These are phyloP conservation scores for Sequoia sempervirens DNA, from an alignment of 75 land plant species.

Conservation along the genomic window DNA sequence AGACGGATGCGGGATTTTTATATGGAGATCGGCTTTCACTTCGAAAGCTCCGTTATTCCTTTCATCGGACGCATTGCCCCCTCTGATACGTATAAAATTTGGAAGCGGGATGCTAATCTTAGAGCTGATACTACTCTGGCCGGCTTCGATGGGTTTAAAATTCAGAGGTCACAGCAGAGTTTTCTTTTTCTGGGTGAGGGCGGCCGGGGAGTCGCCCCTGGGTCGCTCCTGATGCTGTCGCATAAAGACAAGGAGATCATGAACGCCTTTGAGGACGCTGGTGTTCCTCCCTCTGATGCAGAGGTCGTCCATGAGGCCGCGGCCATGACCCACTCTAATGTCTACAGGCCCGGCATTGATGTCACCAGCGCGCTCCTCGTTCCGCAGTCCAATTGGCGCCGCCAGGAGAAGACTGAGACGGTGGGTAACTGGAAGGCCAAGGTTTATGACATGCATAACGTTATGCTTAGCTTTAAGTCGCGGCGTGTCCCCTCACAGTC, in stretches of 20 bases:
- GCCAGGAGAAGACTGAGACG: constrained; percentile 44
- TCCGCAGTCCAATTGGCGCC: constrained; percentile 40
- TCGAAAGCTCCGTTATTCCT: constrained; percentile 66
- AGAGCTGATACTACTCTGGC: constrained; percentile 56
- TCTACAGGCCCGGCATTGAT: constrained; percentile 50
- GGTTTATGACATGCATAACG: constrained; percentile 53
- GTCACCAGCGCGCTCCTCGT: constrained; percentile 41
- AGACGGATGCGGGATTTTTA: constrained; percentile 51
- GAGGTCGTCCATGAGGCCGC: constrained; percentile 46
- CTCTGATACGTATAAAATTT: constrained; percentile 58
- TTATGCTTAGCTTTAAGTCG: constrained; percentile 44
- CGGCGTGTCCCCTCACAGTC: constrained; percentile 27
- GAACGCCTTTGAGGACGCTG: constrained; percentile 47
- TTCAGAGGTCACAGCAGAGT: constrained; percentile 47
- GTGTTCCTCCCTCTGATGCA: constrained; percentile 32
- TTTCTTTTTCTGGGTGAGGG: constrained; percentile 47
- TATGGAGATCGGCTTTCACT: constrained; percentile 61
- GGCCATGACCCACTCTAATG: constrained; percentile 48
- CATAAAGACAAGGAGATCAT: constrained; percentile 50
- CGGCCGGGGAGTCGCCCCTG: constrained; percentile 21
- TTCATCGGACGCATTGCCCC: constrained; percentile 60
- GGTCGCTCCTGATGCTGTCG: constrained; percentile 52
- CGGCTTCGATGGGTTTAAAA: constrained; percentile 45
- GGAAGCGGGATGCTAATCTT: constrained; percentile 61
- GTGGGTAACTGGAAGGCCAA: constrained; percentile 50